Evolutionary conservation across 805 yeast species (phyloP), one percentile per base, ranked within the genome.

Genomic region (Suhomyces pyralidae): DNA sequence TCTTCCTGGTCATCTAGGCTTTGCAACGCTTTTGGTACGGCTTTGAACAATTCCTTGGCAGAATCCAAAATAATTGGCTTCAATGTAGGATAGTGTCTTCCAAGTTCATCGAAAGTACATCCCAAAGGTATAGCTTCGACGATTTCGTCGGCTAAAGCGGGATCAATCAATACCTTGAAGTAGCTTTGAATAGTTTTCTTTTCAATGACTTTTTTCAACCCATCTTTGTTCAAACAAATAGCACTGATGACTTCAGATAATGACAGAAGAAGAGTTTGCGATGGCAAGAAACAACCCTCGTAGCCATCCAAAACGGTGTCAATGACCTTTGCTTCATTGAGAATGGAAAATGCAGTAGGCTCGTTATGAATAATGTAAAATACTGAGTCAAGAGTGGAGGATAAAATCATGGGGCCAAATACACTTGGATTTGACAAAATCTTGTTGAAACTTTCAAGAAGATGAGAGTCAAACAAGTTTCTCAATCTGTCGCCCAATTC

Each of bases 401-500:
- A 74, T 12, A 88, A 66, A 12, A 89, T 67, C 14, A 82, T 77
- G 40, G 83, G 81, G 0, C 97, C 97, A 72, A 90, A 89, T 0
- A 81, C 67, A 0, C 67, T 57, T 1, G 87, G 82, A 59, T 88
- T 74, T 12, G 65, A 61, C 15, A 92, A 60, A 2, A 92, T 79
- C 51, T 72, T 76, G 55, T 82, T 85, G 57, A 90, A 69, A 26
- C 87, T 78, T 26, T 69, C 62, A 15, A 92, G 68, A n/a, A 93
- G 70, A 0, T 91, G 84, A 0, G 97, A 88, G 61, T 93, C 98
- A 61, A 90, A 88, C 40, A 93, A 68, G 56, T 90, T 90, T 65
- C 97, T 81, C 61, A 90, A 81, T 53, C 94, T 77, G 63, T 91
- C 97, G 42, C 96, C 94, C 4, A 86, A 81, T 49, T 89, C 90